Evolutionary conservation across 352 stramenopile species (phyloP).

Genomic region (Pythium brassicae): DNA sequence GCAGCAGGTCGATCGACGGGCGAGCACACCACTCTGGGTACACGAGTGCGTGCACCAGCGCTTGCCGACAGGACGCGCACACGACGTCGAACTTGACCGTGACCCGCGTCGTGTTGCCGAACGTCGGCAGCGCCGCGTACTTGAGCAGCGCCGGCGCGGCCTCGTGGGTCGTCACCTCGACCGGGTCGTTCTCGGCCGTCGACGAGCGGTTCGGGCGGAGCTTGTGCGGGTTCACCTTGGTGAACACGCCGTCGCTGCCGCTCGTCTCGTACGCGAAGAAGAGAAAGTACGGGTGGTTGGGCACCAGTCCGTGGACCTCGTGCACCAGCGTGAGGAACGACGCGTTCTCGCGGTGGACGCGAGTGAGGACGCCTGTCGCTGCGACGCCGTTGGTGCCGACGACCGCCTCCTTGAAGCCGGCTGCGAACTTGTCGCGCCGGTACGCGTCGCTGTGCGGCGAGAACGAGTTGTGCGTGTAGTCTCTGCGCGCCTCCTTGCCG

Average conservation of each 20-base stretch:
- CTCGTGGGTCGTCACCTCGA: constrained; percentile 55
- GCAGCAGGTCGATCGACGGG: constrained; percentile 12
- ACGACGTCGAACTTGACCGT: constrained; percentile 54
- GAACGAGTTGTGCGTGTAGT: constrained; percentile 38
- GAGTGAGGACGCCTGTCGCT: constrained; percentile 36
- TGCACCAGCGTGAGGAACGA: constrained; percentile 37
- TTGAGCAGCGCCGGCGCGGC: constrained; percentile 34
- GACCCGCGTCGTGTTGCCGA: constrained; percentile 45
- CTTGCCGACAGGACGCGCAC: constrained; percentile 41
- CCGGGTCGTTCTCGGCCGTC: constrained; percentile 34
- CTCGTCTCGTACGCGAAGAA: constrained; percentile 79
- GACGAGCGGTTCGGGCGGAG: constrained; percentile 33
- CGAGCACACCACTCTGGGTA: constrained; percentile 31
- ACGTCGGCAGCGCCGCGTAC: constrained; percentile 40
- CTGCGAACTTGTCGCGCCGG: background rate
- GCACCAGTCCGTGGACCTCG: constrained; percentile 27
- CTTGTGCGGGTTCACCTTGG: constrained; percentile 59
- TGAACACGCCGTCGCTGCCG: constrained; percentile 63
- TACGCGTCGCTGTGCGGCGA: constrained; percentile 1
- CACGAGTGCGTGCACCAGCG: constrained; percentile 51
- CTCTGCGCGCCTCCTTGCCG: constrained; percentile 27
- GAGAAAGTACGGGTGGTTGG: constrained; percentile 53
- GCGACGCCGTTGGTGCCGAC: constrained; percentile 34
- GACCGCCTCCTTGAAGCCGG: constrained; percentile 26
- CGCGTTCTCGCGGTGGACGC: constrained; percentile 39